Conservation (phyloP, 192 early-diverging fungal genomes). For the Gonapodya prolifera region DNA sequence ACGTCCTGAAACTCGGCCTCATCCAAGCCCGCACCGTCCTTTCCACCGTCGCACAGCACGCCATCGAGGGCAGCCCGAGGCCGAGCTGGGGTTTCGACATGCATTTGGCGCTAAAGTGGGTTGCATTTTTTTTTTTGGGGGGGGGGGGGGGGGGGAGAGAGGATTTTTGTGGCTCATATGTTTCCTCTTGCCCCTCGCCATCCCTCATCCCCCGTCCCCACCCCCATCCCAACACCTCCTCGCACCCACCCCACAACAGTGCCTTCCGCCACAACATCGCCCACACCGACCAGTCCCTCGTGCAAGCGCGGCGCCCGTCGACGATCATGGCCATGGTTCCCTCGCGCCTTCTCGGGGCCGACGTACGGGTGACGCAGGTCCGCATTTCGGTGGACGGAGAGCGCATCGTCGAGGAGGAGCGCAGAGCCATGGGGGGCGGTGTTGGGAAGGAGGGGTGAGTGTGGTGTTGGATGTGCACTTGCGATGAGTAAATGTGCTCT, state of each 20-base stretch:
- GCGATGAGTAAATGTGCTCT: background rate
- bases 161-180: no score
- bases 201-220: background rate
- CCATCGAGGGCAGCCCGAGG: background rate
- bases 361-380: background rate
- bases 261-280: background rate
- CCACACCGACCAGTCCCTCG: background rate
- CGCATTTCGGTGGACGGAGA: background rate
- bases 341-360: background rate
- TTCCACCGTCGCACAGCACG: background rate
- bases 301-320: background rate
- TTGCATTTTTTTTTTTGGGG: background rate
- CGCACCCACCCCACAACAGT: background rate
- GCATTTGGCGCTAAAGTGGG: background rate
- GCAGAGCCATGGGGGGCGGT: background rate
- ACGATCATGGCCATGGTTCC: background rate
- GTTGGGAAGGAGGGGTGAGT: background rate
- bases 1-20: background rate
- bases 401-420: background rate
- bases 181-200: no score
- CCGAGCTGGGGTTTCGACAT: background rate
- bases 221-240: background rate
- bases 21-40: background rate
- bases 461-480: background rate
- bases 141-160: background rate